A percentile compares a stretch with the other conserved stretches of the same genome.
Evolutionary conservation across 495 filamentous ascomycete species (phyloP).

Genomic region (Talaromyces stipitatus): DNA sequence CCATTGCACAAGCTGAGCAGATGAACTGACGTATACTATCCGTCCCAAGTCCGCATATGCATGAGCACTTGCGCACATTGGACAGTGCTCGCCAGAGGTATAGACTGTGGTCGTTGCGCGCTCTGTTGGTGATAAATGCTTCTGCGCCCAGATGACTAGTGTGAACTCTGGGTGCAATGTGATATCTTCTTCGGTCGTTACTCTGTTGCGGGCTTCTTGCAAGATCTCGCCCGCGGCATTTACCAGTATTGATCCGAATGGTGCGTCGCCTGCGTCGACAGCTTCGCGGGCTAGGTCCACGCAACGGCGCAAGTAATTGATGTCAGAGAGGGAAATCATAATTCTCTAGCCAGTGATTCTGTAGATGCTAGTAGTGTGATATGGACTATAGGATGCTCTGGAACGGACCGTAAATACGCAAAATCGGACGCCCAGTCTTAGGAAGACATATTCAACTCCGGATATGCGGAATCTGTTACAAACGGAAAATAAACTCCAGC

Average conservation of each 20-base stretch:
- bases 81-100: conserved; percentile 29
- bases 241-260: conserved; percentile 12
- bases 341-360: no score
- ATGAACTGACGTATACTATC: conserved; percentile 17
- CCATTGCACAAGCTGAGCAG: background rate
- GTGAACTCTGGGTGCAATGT: background rate
- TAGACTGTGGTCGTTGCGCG: conserved; percentile 20
- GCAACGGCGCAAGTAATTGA: conserved; percentile 12
- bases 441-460: no score
- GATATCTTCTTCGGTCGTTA: background rate
- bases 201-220: background rate
- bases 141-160: background rate
- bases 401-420: no score
- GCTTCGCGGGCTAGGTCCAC: conserved; percentile 21
- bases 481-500: no score
- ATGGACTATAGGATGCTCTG: no score
- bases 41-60: conserved; percentile 18
- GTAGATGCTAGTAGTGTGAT: no score
- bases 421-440: no score
- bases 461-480: no score
- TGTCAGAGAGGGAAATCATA: conserved; percentile 6
- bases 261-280: conserved; percentile 21
- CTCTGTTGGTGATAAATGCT: conserved; percentile 15
- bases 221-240: background rate
- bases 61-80: conserved; percentile 25